These are phyloP conservation scores for Myxozyma udenii DNA, from an alignment of 805 yeast genomes.

Conservation along the genomic window DNA sequence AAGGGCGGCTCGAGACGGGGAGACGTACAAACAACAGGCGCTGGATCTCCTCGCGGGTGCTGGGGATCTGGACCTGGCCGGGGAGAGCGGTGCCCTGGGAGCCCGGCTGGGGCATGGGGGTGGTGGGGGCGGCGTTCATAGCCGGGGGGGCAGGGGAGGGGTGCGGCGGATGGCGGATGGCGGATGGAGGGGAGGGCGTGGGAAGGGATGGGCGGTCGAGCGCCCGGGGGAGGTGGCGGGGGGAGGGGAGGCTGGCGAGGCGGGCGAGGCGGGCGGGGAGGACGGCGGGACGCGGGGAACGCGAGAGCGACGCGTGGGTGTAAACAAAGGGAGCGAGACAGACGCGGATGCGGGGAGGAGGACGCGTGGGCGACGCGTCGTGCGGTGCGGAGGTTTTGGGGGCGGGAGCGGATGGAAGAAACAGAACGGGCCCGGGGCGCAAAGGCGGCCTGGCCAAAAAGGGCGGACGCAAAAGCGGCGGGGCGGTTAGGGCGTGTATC, in stretches of 20 bases:
- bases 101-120: slow-evolving; percentile 7
- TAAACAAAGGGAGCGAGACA: neutral
- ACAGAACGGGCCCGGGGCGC: no score
- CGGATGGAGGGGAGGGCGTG: neutral
- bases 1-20: neutral
- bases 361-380: slow-evolving; percentile 8
- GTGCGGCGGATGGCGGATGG: slow-evolving; percentile 2
- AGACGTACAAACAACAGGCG: slow-evolving; percentile 22
- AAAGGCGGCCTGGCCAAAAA: slow-evolving; percentile 8
- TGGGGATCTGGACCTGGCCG: slow-evolving; percentile 17
- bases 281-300: neutral
- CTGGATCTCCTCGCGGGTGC: slow-evolving; percentile 26
- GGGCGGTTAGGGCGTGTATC: neutral
- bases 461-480: slow-evolving; percentile 6
- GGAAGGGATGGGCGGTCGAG: slow-evolving; percentile 1
- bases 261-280: slow-evolving; percentile 1
- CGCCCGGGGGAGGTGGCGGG: slow-evolving; percentile 1
- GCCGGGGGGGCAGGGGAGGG: neutral
- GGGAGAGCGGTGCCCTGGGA: slow-evolving; percentile 2
- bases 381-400: neutral
- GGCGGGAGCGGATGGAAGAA: no score
- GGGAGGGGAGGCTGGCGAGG: slow-evolving; percentile 1
- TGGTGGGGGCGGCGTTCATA: slow-evolving; percentile 22
- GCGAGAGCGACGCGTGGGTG: neutral
- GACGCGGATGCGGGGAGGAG: neutral